Evolutionary conservation across 345 rosid genomes (phyloP).

Genomic region (Excoecaria agallocha): DNA sequence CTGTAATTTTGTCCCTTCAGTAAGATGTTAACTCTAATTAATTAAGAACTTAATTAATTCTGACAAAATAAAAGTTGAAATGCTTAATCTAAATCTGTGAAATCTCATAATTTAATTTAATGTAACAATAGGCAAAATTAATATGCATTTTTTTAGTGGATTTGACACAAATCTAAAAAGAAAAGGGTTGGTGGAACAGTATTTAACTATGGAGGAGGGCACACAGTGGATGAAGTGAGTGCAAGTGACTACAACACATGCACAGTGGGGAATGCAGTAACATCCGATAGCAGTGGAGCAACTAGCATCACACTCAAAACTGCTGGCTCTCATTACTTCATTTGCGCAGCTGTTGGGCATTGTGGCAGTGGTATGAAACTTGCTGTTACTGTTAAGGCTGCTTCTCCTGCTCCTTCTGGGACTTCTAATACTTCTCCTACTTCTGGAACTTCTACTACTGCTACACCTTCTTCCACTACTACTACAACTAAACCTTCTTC

Average conservation of each 20-base stretch:
- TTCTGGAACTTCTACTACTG: too few relatives aligned
- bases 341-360: constrained; percentile 61
- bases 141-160: too few relatives aligned
- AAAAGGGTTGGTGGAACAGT: constrained; percentile 25
- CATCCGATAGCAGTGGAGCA: constrained; percentile 33
- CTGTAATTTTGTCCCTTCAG: too few relatives aligned
- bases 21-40: too few relatives aligned
- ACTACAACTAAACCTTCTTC: too few relatives aligned
- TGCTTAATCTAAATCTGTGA: too few relatives aligned
- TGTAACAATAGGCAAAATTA: too few relatives aligned
- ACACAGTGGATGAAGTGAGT: constrained; percentile 78
- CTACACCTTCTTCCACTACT: too few relatives aligned
- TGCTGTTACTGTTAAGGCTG: constrained; percentile 11
- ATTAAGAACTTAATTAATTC: too few relatives aligned
- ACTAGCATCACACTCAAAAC: constrained; percentile 74
- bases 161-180: background rate
- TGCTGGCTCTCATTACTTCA: constrained; percentile 73
- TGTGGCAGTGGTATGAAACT: constrained; percentile 39
- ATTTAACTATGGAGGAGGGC: constrained; percentile 61
- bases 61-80: too few relatives aligned
- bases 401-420: constrained; percentile 7
- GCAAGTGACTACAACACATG: constrained; percentile 76
- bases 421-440: background rate
- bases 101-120: too few relatives aligned
- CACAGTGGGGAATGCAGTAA: constrained; percentile 52